Evolutionary conservation across 257 asterid species (phyloP).

Genomic region (Mentha longifolia): DNA sequence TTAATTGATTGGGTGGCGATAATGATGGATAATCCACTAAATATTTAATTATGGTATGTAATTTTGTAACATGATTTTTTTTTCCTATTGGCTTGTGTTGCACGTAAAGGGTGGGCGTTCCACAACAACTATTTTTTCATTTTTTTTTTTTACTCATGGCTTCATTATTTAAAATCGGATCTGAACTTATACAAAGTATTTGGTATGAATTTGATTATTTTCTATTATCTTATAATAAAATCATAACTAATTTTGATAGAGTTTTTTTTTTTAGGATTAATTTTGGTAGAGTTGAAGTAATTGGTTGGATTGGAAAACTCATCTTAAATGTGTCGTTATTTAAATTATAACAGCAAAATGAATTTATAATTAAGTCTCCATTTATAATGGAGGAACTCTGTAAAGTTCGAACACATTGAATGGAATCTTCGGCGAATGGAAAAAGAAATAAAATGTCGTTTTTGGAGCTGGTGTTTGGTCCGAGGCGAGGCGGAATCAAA

Average conservation of each 20-base stretch:
- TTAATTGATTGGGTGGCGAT: slow-evolving; percentile 28
- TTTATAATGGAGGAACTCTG: no score
- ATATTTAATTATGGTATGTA: neutral
- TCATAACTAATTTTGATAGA: no score
- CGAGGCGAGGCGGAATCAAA: no score
- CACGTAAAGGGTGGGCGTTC: slow-evolving; percentile 38
- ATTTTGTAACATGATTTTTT: slow-evolving; percentile 5
- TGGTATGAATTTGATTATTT: neutral
- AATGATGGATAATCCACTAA: slow-evolving; percentile 41
- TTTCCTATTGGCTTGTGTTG: slow-evolving; percentile 30
- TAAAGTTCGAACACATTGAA: no score
- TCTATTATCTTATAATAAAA: neutral
- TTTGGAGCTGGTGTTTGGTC: no score
- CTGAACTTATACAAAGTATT: neutral
- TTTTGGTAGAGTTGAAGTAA: neutral
- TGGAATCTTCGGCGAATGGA: no score
- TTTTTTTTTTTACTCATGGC: no score
- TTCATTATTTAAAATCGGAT: neutral
- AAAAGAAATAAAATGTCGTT: no score
- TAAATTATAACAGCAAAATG: no score
- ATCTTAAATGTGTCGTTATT: neutral
- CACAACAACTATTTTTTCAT: slow-evolving; percentile 12
- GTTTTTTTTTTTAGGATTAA: no score
- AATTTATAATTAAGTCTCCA: neutral
- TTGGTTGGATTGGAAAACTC: slow-evolving; percentile 6